Conservation (phyloP, 116 monocot species). For the Thalassia testudinum region DNA sequence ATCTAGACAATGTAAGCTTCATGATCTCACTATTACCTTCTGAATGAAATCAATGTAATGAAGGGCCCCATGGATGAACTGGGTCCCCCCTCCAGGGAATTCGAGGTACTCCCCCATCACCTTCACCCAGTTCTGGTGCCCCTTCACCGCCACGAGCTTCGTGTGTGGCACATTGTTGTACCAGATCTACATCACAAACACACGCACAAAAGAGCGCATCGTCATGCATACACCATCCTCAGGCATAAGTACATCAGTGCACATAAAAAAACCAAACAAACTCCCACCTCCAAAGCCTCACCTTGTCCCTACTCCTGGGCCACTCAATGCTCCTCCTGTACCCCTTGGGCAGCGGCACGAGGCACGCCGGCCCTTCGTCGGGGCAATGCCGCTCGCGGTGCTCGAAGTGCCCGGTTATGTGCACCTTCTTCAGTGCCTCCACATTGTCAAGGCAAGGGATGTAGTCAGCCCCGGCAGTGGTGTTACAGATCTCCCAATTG, state of each 20-base stretch:
- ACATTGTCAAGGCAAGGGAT: slow-evolving; percentile 76
- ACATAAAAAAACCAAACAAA: too few species aligned
- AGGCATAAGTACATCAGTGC: too few species aligned
- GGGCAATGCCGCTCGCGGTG: slow-evolving; percentile 90
- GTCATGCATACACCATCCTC: too few species aligned
- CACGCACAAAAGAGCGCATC: background rate
- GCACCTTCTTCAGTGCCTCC: slow-evolving; percentile 51
- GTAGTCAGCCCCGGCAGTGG: too few species aligned
- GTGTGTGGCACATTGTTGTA: slow-evolving; percentile 79
- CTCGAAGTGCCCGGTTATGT: slow-evolving; percentile 42
- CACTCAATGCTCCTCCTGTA: slow-evolving; percentile 48
- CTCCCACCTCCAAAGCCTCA: slow-evolving; percentile 9
- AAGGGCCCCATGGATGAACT: slow-evolving; percentile 88
- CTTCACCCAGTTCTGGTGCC: too few species aligned
- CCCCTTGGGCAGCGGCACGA: slow-evolving; percentile 63
- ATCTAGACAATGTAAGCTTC: background rate
- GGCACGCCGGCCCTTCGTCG: slow-evolving; percentile 59
- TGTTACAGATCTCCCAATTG: slow-evolving; percentile 74
- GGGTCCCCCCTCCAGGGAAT: slow-evolving; percentile 91
- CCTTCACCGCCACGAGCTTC: slow-evolving; percentile 79
- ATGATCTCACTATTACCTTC: too few species aligned
- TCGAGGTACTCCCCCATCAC: slow-evolving; percentile 56
- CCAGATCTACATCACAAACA: slow-evolving; percentile 46
- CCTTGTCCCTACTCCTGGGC: slow-evolving; percentile 81
- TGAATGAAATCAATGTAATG: slow-evolving; percentile 91